Evolutionary conservation across 371 early-diverging fungal genomes (phyloP), one percentile per base, ranked within the genome.

Genomic region (Phascolomyces articulosus): DNA sequence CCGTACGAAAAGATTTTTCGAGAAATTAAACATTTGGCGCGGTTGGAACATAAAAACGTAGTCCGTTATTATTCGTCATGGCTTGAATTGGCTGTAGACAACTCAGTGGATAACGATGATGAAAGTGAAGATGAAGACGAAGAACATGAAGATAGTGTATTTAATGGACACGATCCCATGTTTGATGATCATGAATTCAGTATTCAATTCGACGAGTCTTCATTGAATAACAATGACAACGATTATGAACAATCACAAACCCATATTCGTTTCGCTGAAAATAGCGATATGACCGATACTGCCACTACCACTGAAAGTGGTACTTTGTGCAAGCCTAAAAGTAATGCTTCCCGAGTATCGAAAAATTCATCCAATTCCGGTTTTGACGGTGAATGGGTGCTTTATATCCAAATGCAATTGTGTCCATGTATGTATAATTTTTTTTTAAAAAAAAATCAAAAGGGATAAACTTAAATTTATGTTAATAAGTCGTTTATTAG

Each of bases 11-110:
- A 93, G 79, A 93, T 93, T 23, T 84, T 97, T 64, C 83, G 97
- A 8, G 98, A 98, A 74, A 95, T 95, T 58, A 96, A 95, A 69
- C 87, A 90, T 38, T 84, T 95, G 54, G 95, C 98, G 4, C 79
- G 92, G 16, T 72, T 98, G 41, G 86, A 93, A 63, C 97, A 98
- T 75, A 87, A 84, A 27, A 96, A 97, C 65, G 93, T 97, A 29
- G 91, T 97, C 38, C 83, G 98, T 9, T 98, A 98, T 73, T 94
- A 93, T 69, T 84, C 90, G n/a, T 92, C 94, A 28, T 98, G 98
- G 98, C 72, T 97, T 10, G 97, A 97, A 75, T 85, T 87, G 66
- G 49, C 58, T 3, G 24, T 71, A 53, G 63, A 59, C 3, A 63
- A 68, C 27, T 40, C 60, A 3, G 69, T 66, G 7, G 62, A 63